Conservation (phyloP, 1,284 basidiomycete species). For the Apiotrichum sp. region DNA sequence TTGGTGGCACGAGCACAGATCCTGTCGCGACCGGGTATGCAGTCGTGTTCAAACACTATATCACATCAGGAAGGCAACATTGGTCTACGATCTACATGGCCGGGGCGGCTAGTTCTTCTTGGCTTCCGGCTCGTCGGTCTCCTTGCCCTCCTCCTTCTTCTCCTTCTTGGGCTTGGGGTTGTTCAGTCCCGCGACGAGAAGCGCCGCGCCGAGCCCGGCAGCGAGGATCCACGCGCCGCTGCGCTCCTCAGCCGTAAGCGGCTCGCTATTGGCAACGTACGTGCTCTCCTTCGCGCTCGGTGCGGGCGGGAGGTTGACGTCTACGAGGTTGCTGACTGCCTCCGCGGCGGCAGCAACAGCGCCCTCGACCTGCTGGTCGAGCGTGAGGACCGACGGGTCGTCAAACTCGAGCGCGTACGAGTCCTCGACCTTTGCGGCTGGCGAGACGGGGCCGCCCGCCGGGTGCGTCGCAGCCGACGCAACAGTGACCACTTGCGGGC, state of each 20-base stretch:
- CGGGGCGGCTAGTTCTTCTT: not conserved
- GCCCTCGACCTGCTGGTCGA: not conserved
- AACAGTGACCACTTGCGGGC: slow-evolving; percentile 66
- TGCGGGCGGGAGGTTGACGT: slow-evolving; percentile 4
- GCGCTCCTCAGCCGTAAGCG: slow-evolving; percentile 54
- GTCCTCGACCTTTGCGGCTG: not conserved
- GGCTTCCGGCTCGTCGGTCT: not conserved
- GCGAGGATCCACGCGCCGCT: slow-evolving; percentile 55
- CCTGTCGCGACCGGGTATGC: too few species aligned
- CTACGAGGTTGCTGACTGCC: not conserved
- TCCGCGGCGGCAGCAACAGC: not conserved
- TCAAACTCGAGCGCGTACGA: slow-evolving; percentile 1
- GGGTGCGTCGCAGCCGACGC: slow-evolving; percentile 60
- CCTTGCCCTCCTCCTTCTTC: not conserved
- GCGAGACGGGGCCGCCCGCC: slow-evolving; percentile 57
- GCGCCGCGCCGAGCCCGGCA: slow-evolving; percentile 55
- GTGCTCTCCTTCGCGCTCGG: slow-evolving; percentile 1
- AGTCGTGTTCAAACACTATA: too few species aligned
- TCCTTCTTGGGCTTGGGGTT: not conserved
- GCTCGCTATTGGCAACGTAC: slow-evolving; percentile 46
- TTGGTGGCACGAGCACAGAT: too few species aligned
- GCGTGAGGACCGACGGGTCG: not conserved
- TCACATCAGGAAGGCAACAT: too few species aligned
- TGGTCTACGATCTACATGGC: not conserved
- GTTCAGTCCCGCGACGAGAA: slow-evolving; percentile 47